Evolutionary conservation across 306 rosid genomes (phyloP), one percentile per base, ranked within the genome.

Genomic region (Vigna radiata): DNA sequence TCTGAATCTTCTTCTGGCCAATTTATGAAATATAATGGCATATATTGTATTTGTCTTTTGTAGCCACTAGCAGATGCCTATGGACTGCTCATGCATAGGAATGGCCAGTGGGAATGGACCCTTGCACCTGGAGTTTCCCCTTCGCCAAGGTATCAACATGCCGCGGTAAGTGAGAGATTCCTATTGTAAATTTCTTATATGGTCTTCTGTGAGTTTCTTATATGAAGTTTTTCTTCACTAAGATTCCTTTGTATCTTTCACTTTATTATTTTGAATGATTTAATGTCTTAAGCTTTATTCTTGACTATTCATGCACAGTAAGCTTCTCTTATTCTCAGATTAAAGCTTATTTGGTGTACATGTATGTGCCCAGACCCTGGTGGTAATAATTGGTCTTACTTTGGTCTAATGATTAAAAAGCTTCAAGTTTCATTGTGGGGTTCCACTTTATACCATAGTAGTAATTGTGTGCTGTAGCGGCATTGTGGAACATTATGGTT

Each of bases 41-140:
- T 68, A 46, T 72, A 66, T 78, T 36, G n/a, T 62, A 18, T 72
- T 55, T 77, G 16, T 77, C 49, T 44, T 87, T 63, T 44, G 52
- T 91, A 96, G 99, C 93, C 99, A 4, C 85, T 91, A 19, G 91
- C 91, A 71, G 99, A 96, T 72, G 99, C 99, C 76, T 96, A 96
- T 80, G 99, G 99, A 83, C 77, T 96, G 78, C 92, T 96, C 62
- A 89, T 93, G 98, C 99, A 96, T 87, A 88, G 98, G 81, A 96
- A 90, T 85, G 97, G 98, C 64, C 94, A 87, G 85, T 96, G 99
- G 99, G 99, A 96, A 75, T 96, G 99, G 99, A 96, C 98, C 72
- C 97, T 90, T 75, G 99, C 99, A 71, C 99, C 99, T 33, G 99
- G 98, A 77, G 99, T 92, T 77, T 96, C 99, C 81, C 98, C 99